Base-by-base conservation (phyloP, 192 early-diverging fungal species). In the Jimgerdemannia lactiflua region DNA sequence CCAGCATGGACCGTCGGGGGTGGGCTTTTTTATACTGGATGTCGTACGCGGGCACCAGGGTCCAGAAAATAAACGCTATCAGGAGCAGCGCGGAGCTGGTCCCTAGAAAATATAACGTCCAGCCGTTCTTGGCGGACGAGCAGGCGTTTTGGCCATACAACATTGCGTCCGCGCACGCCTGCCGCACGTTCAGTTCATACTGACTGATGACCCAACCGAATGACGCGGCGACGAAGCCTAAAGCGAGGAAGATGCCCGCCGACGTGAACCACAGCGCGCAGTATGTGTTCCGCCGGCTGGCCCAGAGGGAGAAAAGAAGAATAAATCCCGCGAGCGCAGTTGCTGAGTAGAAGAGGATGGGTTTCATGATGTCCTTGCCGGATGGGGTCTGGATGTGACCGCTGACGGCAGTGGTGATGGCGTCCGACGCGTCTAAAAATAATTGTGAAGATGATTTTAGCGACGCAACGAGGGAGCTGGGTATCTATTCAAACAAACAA, bases 281-380 rank as follows among this genome's bases (percentile, higher is more conserved):
- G 17, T 43, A 19, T 4, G 72, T 29, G 10, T 43, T 73, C 18
- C 65, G 72, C 63, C 43, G 64, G 64, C 40, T 73, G 39, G 72
- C 72, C 72, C 72, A 73, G 44, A 73, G 43, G 4, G 72, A 73
- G 64, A 73, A 73, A 4, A 43, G 67, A 40, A 73, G 67, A 7
- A 66, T 64, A 10, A 39, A 40, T 20, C 59, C 63, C 2, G 63
- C 41, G n/a, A 54, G 4, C 4, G 11, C 11, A 11, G 49, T 7
- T 54, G 49, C 49, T 7, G 49, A 11, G 49, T 7, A 54, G 49
- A 54, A 54, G 49, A 54, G 49, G 49, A 54, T 54, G 4, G 49
- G 49, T 54, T 54, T 54, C 4, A 54, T 54, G 11, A 54, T 4
- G 49, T 54, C 49, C 4, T 7, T 64, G 40, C 66, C 43, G 18